A percentile compares a stretch with the other conserved stretches of the same genome.
Conservation (phyloP, 1,284 basidiomycete species). For the Malassezia restricta region DNA sequence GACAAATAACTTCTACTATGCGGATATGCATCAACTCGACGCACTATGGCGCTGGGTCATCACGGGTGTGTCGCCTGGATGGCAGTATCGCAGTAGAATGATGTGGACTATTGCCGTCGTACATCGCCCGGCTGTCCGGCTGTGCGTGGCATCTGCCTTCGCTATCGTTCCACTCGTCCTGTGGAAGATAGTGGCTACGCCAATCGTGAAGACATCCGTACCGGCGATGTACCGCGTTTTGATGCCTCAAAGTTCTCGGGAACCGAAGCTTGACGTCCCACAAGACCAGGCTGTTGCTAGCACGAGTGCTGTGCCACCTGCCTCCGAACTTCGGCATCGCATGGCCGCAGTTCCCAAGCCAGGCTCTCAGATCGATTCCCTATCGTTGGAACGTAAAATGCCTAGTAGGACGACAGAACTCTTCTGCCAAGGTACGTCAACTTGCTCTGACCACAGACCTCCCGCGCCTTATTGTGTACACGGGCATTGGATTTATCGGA, state of each 20-base stretch:
- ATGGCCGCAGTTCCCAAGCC: too few species aligned
- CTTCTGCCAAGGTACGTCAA: conserved; percentile 4
- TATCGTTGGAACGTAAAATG: not conserved
- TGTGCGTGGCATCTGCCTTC: not conserved
- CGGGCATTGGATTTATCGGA: conserved; percentile 6
- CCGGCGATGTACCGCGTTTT: not conserved
- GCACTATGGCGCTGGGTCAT: not conserved
- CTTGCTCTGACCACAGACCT: not conserved
- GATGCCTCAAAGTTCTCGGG: too few species aligned
- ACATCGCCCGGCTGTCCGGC: not conserved
- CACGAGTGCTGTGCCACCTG: too few species aligned
- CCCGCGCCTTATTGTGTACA: conserved; percentile 7
- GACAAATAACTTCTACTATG: conserved; percentile 2
- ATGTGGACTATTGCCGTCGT: not conserved
- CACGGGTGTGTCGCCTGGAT: not conserved
- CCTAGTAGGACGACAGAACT: not conserved
- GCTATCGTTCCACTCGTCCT: conserved; percentile 3
- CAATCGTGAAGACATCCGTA: not conserved
- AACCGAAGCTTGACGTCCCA: too few species aligned
- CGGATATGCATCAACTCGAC: conserved; percentile 1
- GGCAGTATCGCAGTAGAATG: not conserved
- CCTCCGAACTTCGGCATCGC: not conserved
- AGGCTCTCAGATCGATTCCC: not conserved
- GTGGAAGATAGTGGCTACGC: conserved; percentile 1
- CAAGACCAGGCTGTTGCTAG: too few species aligned